phyloP scores from a whole-genome alignment of 495 filamentous ascomycete genomes.

The Hypoxylon fragiforme region DNA sequence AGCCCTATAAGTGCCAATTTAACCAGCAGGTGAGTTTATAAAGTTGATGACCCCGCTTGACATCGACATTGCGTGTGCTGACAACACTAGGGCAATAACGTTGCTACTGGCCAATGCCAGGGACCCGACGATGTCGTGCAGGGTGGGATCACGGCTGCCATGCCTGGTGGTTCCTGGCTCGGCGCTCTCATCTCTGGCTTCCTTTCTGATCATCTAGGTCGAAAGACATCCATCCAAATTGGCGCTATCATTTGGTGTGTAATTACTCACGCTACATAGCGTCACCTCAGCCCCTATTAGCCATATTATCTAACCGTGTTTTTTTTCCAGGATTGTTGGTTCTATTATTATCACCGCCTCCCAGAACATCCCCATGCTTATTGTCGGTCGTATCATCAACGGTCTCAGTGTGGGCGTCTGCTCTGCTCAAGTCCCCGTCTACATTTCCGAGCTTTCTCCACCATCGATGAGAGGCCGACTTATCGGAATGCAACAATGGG shows the following conservation, averaged over 20 bases:
- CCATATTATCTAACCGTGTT: constrained; percentile 12
- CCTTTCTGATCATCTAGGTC: constrained; percentile 67
- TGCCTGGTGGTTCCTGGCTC: constrained; percentile 77
- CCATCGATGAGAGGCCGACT: constrained; percentile 71
- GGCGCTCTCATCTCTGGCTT: constrained; percentile 69
- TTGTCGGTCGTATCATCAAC: constrained; percentile 76
- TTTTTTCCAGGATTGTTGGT: constrained; percentile 51
- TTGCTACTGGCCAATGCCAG: constrained; percentile 43
- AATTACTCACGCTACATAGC: neutral
- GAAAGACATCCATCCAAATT: constrained; percentile 67
- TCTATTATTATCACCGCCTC: constrained; percentile 70
- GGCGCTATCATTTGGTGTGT: constrained; percentile 65
- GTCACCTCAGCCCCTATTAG: neutral
- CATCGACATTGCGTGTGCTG: constrained; percentile 18
- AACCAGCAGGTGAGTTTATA: constrained; percentile 49
- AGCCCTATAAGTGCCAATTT: constrained; percentile 68
- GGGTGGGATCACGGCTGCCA: constrained; percentile 68
- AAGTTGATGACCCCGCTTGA: constrained; percentile 5
- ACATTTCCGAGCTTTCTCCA: constrained; percentile 72
- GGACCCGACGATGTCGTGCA: constrained; percentile 54
- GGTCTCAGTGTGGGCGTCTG: constrained; percentile 76
- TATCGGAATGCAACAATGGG: constrained; percentile 74
- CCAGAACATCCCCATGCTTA: constrained; percentile 73
- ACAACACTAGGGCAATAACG: constrained; percentile 33
- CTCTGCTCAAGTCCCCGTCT: constrained; percentile 79